Conservation (phyloP, 768 basidiomycete species). For the Leucocoprinus leucothites region DNA sequence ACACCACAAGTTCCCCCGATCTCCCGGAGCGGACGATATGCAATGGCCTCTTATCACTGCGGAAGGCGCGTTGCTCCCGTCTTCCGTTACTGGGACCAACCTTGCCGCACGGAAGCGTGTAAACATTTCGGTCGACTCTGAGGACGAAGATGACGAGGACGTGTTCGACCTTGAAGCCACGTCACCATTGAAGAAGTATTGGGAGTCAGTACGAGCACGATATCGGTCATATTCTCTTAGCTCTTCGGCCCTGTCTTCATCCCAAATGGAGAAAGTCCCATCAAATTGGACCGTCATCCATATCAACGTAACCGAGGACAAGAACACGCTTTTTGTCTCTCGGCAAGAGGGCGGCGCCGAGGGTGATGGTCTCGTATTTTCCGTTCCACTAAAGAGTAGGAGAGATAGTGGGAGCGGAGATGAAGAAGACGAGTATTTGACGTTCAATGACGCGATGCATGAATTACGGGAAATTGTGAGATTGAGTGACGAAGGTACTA, state of each 20-base stretch:
- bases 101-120: constrained; percentile 10
- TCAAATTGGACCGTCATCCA: constrained; percentile 80
- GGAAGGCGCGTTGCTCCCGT: constrained; percentile 39
- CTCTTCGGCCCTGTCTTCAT: constrained; percentile 37
- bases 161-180: constrained; percentile 16
- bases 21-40: constrained; percentile 53
- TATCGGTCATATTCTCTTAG: constrained; percentile 48
- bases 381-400: constrained; percentile 82
- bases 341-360: constrained; percentile 59
- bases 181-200: constrained; percentile 49
- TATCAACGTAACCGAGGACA: constrained; percentile 81
- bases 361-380: constrained; percentile 71
- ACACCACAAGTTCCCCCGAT: constrained; percentile 58
- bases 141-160: constrained; percentile 35
- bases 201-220: constrained; percentile 53
- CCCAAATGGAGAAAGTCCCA: constrained; percentile 51
- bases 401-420: constrained; percentile 68
- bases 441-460: constrained; percentile 65
- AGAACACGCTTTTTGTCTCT: constrained; percentile 77
- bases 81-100: constrained; percentile 14
- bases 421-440: constrained; percentile 67
- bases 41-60: constrained; percentile 64
- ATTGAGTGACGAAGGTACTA: constrained; percentile 75
- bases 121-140: constrained; percentile 23
- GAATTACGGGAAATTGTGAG: constrained; percentile 81